Base-by-base conservation (phyloP, 805 yeast genomes). In the Metschnikowia kofuensis region DNA sequence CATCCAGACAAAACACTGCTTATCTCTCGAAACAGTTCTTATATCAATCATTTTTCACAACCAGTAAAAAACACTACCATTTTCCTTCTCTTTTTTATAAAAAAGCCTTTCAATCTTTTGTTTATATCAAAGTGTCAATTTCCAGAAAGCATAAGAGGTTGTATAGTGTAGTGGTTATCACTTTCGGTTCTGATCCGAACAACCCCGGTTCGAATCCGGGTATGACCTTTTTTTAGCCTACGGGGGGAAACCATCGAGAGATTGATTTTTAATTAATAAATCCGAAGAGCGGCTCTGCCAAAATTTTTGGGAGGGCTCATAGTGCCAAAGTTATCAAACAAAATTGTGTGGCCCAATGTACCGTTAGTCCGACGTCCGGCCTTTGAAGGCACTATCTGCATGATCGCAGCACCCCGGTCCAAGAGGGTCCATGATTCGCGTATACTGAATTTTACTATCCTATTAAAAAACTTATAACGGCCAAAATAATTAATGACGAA, bases 161-260 rank as follows among this genome's bases (percentile, higher is more conserved):
- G 73, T 79, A 79, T 82, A 81, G 86, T 82, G 86, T 82, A 82
- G 86, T 80, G 86, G 86, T 82, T 80, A 82, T 82, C 86, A 82
- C 87, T 75, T 75, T 80, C 80, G 87, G 86, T 82, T 82, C 78
- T 82, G 87, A 82, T 83, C 87, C 87, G 80, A 69, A 74, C 82
- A 80, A 83, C 87, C 85, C 86, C 86, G 81, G 87, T 83, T 83
- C 87, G 87, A 83, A 80, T 80, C 87, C 87, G 87, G 87, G 87
- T 78, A 79, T 79, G 87, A 81, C 85, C 87, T 82, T 34, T 34
- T 11, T 34, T 34, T 34, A 10, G 8, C n/a, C 13, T 34, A 12
- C 21, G 2, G 2, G 21, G 21, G 21, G 21, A 21, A 21, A 4
- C 21, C 4, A 21, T 3, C 21, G 13, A 34, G 6, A 34, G 5